Evolutionary conservation across 1,139 yeast species (phyloP).

Genomic region (Yamadazyma dendronema): DNA sequence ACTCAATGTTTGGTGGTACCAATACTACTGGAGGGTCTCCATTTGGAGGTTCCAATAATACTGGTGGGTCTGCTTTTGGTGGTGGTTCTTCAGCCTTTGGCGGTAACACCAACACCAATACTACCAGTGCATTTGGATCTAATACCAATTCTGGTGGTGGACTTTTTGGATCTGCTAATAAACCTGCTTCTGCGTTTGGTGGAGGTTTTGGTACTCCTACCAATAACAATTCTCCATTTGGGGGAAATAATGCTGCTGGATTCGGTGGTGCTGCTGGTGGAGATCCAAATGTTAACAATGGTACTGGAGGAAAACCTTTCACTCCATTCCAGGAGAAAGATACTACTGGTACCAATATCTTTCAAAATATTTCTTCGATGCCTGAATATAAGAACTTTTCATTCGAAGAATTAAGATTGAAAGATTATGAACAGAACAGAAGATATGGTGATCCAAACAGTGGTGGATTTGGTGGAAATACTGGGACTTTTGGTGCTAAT

Average conservation of each 20-base stretch:
- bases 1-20: conserved; percentile 19
- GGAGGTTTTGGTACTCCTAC: conserved; percentile 28
- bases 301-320: conserved; percentile 72
- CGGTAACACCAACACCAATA: conserved; percentile 1
- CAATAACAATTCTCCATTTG: conserved; percentile 22
- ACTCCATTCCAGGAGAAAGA: conserved; percentile 73
- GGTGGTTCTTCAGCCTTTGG: conserved; percentile 19
- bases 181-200: conserved; percentile 16
- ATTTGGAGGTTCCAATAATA: conserved; percentile 22
- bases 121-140: conserved; percentile 20
- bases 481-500: conserved; percentile 20
- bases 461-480: conserved; percentile 13
- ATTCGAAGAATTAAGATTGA: conserved; percentile 82
- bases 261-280: conserved; percentile 30
- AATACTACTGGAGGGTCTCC: conserved; percentile 17
- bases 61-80: conserved; percentile 8
- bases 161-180: conserved; percentile 23
- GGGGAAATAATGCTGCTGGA: conserved; percentile 18
- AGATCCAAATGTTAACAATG: conserved; percentile 49
- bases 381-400: conserved; percentile 83
- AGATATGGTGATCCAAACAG: conserved; percentile 36
- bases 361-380: conserved; percentile 81
- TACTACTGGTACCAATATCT: conserved; percentile 52
- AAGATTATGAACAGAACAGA: conserved; percentile 80
- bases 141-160: conserved; percentile 19